phyloP scores from a whole-genome alignment of 2,329 filamentous ascomycete species.

The Aspergillus hiratsukae region DNA sequence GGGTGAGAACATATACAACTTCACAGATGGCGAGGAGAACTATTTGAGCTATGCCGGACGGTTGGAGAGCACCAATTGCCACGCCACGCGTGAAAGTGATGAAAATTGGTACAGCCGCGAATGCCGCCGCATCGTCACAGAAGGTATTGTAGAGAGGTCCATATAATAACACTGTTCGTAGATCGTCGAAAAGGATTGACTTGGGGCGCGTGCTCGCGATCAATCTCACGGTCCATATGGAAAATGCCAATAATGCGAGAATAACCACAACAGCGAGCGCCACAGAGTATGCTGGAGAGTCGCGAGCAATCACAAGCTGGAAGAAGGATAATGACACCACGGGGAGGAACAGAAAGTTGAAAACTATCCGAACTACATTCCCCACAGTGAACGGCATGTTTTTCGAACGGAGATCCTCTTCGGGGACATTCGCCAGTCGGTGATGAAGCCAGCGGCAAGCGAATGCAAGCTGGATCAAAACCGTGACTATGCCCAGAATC shows the following conservation, averaged over 20 bases:
- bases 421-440: constrained; percentile 63
- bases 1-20: constrained; percentile 78
- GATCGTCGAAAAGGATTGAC: constrained; percentile 85
- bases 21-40: constrained; percentile 91
- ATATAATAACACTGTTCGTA: constrained; percentile 83
- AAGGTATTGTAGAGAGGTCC: constrained; percentile 97
- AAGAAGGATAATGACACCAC: constrained; percentile 84
- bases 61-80: constrained; percentile 87
- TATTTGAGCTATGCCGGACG: constrained; percentile 87
- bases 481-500: constrained; percentile 63
- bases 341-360: constrained; percentile 88
- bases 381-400: constrained; percentile 83
- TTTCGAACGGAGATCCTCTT: constrained; percentile 85
- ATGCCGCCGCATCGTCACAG: constrained; percentile 85
- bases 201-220: constrained; percentile 78
- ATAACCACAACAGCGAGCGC: constrained; percentile 72
- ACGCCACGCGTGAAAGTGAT: constrained; percentile 82
- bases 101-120: constrained; percentile 80
- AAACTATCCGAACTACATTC: constrained; percentile 76
- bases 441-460: constrained; percentile 71
- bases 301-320: constrained; percentile 72
- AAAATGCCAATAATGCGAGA: constrained; percentile 66
- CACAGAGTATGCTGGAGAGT: constrained; percentile 66
- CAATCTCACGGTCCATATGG: constrained; percentile 72
- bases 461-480: constrained; percentile 74